These are phyloP conservation scores for Metschnikowia lochheadii DNA, from an alignment of 805 yeast species.

Conservation along the genomic window DNA sequence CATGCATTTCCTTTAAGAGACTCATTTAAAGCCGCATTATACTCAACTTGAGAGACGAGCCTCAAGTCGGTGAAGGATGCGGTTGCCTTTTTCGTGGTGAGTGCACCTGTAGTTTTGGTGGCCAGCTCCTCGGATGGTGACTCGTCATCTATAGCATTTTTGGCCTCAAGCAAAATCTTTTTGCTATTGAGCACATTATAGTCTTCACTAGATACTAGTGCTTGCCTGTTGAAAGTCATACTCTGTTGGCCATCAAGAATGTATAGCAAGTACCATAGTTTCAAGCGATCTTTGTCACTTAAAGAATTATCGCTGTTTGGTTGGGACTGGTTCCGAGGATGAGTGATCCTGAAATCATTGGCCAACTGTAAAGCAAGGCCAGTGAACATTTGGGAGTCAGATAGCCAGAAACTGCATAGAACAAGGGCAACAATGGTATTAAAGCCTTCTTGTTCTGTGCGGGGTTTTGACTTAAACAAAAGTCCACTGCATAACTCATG, in stretches of 20 bases:
- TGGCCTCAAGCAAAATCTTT: conserved; percentile 24
- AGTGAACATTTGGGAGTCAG: conserved; percentile 60
- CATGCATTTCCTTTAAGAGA: conserved; percentile 58
- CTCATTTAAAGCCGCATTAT: conserved; percentile 57
- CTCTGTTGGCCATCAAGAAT: conserved; percentile 69
- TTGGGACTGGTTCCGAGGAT: conserved; percentile 18
- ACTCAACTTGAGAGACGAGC: conserved; percentile 63
- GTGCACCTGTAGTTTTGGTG: neutral
- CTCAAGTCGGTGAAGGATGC: conserved; percentile 44
- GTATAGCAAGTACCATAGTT: conserved; percentile 63
- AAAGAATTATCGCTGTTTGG: conserved; percentile 30
- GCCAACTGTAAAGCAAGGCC: conserved; percentile 68
- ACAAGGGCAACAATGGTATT: conserved; percentile 61
- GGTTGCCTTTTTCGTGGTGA: neutral
- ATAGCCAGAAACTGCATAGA: conserved; percentile 66
- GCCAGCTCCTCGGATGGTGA: neutral
- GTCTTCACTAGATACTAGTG: conserved; percentile 49
- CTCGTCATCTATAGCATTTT: neutral
- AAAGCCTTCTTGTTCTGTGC: conserved; percentile 46
- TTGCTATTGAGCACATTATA: conserved; percentile 41
- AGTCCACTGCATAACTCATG: conserved; percentile 33
- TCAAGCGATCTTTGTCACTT: conserved; percentile 39
- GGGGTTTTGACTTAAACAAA: conserved; percentile 35
- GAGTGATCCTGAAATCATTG: conserved; percentile 33
- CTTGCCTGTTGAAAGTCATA: conserved; percentile 53